A percentile compares a stretch with the other conserved stretches of the same genome.
These are phyloP conservation scores for Rubia balearica DNA, from an alignment of 305 asterid genomes.

Conservation along the genomic window DNA sequence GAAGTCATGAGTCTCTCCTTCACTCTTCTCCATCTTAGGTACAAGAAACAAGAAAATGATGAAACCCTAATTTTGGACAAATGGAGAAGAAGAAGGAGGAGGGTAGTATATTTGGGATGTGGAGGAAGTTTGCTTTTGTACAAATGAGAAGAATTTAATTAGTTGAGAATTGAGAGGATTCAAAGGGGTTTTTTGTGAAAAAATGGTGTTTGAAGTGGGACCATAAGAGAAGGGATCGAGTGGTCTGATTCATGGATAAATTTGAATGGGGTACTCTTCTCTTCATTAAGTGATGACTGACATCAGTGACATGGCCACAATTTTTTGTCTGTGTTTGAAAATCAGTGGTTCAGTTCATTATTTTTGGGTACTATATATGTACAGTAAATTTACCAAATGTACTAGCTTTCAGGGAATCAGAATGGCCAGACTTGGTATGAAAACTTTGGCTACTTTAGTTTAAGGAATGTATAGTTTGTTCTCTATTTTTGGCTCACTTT, in stretches of 20 bases:
- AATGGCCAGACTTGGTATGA: constrained; percentile 3
- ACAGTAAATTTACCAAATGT: not conserved
- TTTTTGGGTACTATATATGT: not conserved
- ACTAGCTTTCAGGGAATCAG: constrained; percentile 12
- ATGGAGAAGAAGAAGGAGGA: not conserved
- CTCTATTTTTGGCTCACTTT: no score
- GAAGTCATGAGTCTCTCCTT: constrained; percentile 68
- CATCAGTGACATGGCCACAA: constrained; percentile 27
- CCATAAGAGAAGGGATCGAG: constrained; percentile 18
- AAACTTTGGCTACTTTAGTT: not conserved
- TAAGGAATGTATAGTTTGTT: not conserved
- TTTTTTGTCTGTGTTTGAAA: constrained; percentile 20
- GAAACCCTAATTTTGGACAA: not conserved
- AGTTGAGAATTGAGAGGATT: constrained; percentile 5
- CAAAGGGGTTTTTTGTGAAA: constrained; percentile 5
- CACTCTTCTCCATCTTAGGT: constrained; percentile 50
- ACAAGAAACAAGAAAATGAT: not conserved
- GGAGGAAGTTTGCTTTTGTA: constrained; percentile 2
- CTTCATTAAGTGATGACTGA: constrained; percentile 20
- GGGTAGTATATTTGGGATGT: constrained; percentile 1
- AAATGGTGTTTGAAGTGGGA: constrained; percentile 21
- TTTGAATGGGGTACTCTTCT: constrained; percentile 5
- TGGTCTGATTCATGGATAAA: constrained; percentile 25
- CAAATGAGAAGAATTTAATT: not conserved
- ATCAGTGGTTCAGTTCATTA: constrained; percentile 13